A percentile compares a stretch with the other conserved stretches of the same genome.
Conservation (phyloP, 352 stramenopile genomes). For the Globisporangium parvum region DNA sequence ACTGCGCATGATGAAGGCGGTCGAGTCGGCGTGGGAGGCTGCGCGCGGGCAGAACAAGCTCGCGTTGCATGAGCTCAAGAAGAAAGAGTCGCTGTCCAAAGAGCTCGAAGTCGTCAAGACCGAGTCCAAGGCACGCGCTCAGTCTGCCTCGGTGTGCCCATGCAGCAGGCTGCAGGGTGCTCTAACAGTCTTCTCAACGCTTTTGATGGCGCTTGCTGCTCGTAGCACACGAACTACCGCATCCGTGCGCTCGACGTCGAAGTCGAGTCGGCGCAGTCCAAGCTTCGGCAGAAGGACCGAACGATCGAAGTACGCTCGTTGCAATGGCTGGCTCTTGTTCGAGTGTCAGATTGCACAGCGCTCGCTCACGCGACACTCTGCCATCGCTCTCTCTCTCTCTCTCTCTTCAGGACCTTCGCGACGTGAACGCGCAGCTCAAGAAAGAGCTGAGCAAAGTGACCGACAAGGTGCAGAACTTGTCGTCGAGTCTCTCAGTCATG, state of each 20-base stretch:
- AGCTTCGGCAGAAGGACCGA: constrained; percentile 69
- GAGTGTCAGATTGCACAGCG: too few species aligned
- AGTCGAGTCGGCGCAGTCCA: constrained; percentile 67
- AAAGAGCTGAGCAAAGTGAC: constrained; percentile 56
- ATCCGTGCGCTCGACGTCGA: constrained; percentile 73
- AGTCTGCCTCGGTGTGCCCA: not conserved
- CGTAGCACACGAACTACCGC: constrained; percentile 54
- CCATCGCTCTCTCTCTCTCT: not conserved
- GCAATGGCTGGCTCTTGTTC: not conserved
- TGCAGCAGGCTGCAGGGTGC: too few species aligned
- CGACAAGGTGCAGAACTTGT: constrained; percentile 40
- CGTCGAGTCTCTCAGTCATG: constrained; percentile 37
- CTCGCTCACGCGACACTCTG: not conserved
- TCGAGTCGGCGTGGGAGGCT: constrained; percentile 74
- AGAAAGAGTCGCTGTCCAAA: constrained; percentile 64
- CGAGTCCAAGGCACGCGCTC: constrained; percentile 42
- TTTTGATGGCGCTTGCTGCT: not conserved
- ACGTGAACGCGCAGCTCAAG: constrained; percentile 53
- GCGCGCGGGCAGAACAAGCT: constrained; percentile 76
- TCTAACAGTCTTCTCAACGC: not conserved
- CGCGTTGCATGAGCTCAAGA: constrained; percentile 73
- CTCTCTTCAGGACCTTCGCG: constrained; percentile 37
- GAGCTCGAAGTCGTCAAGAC: constrained; percentile 61
- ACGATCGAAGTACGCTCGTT: constrained; percentile 31
- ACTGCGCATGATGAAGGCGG: constrained; percentile 26